phyloP scores from a whole-genome alignment of 2,329 filamentous ascomycete species.

The Emergomyces pasteurianus region DNA sequence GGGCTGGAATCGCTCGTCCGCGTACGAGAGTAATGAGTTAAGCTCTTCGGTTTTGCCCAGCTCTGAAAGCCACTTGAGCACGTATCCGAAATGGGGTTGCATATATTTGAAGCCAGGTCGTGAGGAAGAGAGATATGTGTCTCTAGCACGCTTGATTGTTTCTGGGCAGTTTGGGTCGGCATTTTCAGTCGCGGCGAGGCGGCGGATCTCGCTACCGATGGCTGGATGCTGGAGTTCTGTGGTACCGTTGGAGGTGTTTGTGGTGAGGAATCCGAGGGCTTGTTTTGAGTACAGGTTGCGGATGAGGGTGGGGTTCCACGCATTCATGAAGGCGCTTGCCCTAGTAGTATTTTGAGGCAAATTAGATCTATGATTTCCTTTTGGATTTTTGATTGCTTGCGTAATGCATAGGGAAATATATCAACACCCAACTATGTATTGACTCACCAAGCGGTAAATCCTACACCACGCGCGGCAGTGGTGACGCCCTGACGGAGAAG shows the following conservation, averaged over 20 bases:
- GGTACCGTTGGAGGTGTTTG: not conserved
- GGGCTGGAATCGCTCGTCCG: slow-evolving; percentile 18
- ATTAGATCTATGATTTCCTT: not conserved
- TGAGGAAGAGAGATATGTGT: not conserved
- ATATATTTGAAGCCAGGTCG: slow-evolving; percentile 2
- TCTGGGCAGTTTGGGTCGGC: not conserved
- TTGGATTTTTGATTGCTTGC: not conserved
- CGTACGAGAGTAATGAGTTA: slow-evolving; percentile 17
- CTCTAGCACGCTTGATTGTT: not conserved
- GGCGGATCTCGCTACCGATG: not conserved
- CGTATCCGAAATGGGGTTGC: slow-evolving; percentile 11
- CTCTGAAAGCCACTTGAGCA: slow-evolving; percentile 25
- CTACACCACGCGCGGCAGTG: not conserved
- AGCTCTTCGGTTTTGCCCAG: slow-evolving; percentile 15
- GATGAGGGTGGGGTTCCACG: not conserved
- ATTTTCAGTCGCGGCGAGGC: not conserved
- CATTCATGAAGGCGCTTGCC: not conserved
- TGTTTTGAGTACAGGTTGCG: not conserved
- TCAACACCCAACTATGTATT: not conserved
- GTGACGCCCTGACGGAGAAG: not conserved
- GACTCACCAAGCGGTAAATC: not conserved
- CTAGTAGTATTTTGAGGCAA: not conserved
- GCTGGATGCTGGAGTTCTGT: not conserved
- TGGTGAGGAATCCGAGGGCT: not conserved
- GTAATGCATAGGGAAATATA: not conserved